Percentiles rank a stretch among this genome's conserved stretches.
These are phyloP conservation scores for Flaveria floridana DNA, from an alignment of 140 eudicot species.

Conservation along the genomic window DNA sequence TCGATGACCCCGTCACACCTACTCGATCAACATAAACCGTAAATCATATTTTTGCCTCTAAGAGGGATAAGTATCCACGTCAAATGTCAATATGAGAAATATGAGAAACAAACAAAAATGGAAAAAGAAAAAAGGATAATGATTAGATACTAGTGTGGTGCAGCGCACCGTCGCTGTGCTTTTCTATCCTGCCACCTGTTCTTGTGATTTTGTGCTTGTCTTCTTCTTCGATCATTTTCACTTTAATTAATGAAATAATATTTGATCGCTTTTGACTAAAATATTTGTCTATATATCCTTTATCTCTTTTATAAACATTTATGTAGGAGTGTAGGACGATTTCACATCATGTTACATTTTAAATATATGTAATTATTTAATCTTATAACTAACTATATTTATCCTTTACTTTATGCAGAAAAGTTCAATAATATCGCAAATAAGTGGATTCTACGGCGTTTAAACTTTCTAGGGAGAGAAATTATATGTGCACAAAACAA, in stretches of 20 bases:
- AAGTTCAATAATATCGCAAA: too few relatives aligned
- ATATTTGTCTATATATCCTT: neutral
- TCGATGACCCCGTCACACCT: too few relatives aligned
- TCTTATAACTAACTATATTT: too few relatives aligned
- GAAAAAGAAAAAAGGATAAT: constrained; percentile 7
- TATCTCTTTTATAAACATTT: neutral
- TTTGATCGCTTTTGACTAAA: neutral
- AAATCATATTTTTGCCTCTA: too few relatives aligned
- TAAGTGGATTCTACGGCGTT: too few relatives aligned
- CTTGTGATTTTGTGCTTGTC: constrained; percentile 12
- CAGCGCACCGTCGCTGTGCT: constrained; percentile 43
- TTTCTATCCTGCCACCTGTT: neutral
- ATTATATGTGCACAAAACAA: too few relatives aligned
- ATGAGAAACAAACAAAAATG: neutral
- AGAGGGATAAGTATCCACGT: constrained; percentile 20
- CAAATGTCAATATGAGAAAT: neutral
- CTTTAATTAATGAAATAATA: neutral
- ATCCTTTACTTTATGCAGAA: too few relatives aligned
- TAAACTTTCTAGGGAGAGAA: too few relatives aligned
- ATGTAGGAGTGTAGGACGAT: too few relatives aligned
- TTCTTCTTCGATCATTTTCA: neutral
- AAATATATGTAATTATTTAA: too few relatives aligned
- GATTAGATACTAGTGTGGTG: constrained; percentile 25
- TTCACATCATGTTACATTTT: too few relatives aligned
- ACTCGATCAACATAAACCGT: too few relatives aligned